Base-by-base conservation (phyloP, 2,329 filamentous ascomycete species). In the Zasmidium angulare region DNA sequence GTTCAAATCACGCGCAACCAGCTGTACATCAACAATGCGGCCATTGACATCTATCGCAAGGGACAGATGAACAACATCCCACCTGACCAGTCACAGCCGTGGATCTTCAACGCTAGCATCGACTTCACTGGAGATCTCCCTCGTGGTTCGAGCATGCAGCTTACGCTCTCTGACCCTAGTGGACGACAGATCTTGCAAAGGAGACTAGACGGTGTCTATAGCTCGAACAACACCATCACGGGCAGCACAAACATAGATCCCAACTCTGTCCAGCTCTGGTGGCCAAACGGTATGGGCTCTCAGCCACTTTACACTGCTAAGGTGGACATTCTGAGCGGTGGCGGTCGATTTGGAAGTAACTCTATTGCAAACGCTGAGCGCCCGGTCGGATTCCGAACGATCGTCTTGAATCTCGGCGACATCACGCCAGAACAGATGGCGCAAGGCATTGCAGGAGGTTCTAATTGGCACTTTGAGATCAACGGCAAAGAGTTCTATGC, bases 401-500 rank as follows among this genome's bases (percentile, higher is more conserved):
- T 87, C 47, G 80, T 86, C 7, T 74, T 86, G 20, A 85, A 86
- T 58, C 75, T 81, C 65, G 76, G 76, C 0, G 78, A 78, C 2
- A 80, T 86, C 22, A 82, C 81, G 0, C 75, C 82, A 0, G 76
- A 75, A 0, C 83, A 87, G 60, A 67, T 83, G 0, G 74, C 77
- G 1, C 74, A 77, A 58, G 83, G 84, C 1, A 80, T 85, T 60
- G 77, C 80, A 17, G 77, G 78, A 0, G 82, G 82, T 7, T 79
- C 79, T 48, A 82, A 84, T 70, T 84, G 84, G 83, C 83, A 87
- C 67, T 87, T 88, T 61, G 84, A 87, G 67, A 78, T 87, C 59
- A 88, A 87, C 60, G 84, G 85, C 1, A 78, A 82, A 50, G 81
- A 84, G 21, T 84, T 88, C 63, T 87, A 86, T 64, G 84, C 83